Base-by-base conservation (phyloP, 2,329 filamentous ascomycete genomes). In the Sclerotinia subarctica region DNA sequence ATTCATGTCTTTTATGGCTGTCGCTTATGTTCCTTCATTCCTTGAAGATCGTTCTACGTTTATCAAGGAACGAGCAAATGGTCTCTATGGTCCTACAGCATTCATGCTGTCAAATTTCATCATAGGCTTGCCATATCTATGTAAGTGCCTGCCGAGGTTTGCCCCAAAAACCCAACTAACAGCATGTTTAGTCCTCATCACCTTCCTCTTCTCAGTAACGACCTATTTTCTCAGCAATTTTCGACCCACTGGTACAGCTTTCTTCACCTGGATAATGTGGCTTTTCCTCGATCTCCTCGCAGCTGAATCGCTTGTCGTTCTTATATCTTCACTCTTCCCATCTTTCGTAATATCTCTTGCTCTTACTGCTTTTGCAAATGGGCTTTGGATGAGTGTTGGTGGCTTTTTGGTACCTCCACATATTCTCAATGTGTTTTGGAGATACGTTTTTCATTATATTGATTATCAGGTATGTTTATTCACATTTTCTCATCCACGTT, bases 401-500 rank as follows among this genome's bases (percentile, higher is more conserved):
- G 93, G 93, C 0, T 96, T 96, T 80, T 84, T 96, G 78, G 92
- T 96, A 1, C 84, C 87, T 3, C 87, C 89, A 4, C 85, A 82
- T 1, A 85, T 89, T 2, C 83, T 96, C 52, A 96, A 96, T 78
- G 86, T 85, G 2, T 96, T 96, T 73, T 96, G 91, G 88, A 86
- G 88, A 77, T 95, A 96, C 74, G 91, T 91, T 7, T 95, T 95
- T 74, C 90, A 94, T 76, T 96, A 94, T 78, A 94, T 94, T 76
- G 91, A 96, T 77, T 96, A 96, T 75, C 92, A 94, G 77, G 85
- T 65, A 54, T 51, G 46, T 32, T 44, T 35, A n/a, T 19, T 47
- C 15, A 24, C 2, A 15, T 15, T 35, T 42, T 24, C 4, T 7
- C 8, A 24, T 35, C 13, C 5, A n/a, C 2, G 6, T n/a, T 51